phyloP scores from a whole-genome alignment of 2,329 filamentous ascomycete species.

The Colletotrichum orbiculare region DNA sequence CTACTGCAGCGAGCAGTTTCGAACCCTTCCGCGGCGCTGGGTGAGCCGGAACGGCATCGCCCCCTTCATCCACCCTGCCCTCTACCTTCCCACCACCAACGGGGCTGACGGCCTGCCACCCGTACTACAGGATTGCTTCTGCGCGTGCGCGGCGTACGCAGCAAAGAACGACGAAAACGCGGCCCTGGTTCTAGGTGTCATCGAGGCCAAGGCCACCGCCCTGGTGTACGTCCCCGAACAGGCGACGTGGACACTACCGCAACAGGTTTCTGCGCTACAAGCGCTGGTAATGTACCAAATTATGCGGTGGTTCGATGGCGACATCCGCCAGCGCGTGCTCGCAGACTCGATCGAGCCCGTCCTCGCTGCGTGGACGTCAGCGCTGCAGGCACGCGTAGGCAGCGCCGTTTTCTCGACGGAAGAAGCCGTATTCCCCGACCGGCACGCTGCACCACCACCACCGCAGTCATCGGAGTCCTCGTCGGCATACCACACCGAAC shows the following conservation, averaged over 20 bases:
- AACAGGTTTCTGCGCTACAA: constrained; percentile 40
- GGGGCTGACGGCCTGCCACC: constrained; percentile 39
- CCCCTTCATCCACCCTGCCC: constrained; percentile 43
- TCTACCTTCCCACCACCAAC: constrained; percentile 39
- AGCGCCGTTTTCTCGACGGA: constrained; percentile 27
- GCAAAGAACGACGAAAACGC: constrained; percentile 42
- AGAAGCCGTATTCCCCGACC: constrained; percentile 22
- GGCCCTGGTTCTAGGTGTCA: constrained; percentile 40
- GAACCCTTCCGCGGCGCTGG: constrained; percentile 42
- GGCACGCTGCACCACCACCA: constrained; percentile 2
- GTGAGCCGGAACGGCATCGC: constrained; percentile 39
- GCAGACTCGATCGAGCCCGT: constrained; percentile 38
- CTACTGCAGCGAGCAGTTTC: constrained; percentile 37
- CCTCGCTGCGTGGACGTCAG: constrained; percentile 36
- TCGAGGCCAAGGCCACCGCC: constrained; percentile 40
- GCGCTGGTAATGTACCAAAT: constrained; percentile 41
- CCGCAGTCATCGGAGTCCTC: constrained; percentile 22
- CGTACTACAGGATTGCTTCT: constrained; percentile 44
- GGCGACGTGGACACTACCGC: constrained; percentile 34
- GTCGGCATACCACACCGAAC: constrained; percentile 24
- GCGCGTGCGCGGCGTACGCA: constrained; percentile 41
- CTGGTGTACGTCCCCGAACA: constrained; percentile 37
- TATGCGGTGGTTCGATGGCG: constrained; percentile 41
- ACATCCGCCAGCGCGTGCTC: constrained; percentile 38
- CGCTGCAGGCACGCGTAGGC: constrained; percentile 36